These are phyloP conservation scores for Herpetomonas tarakana DNA, from an alignment of 208 protist species.

Conservation along the genomic window DNA sequence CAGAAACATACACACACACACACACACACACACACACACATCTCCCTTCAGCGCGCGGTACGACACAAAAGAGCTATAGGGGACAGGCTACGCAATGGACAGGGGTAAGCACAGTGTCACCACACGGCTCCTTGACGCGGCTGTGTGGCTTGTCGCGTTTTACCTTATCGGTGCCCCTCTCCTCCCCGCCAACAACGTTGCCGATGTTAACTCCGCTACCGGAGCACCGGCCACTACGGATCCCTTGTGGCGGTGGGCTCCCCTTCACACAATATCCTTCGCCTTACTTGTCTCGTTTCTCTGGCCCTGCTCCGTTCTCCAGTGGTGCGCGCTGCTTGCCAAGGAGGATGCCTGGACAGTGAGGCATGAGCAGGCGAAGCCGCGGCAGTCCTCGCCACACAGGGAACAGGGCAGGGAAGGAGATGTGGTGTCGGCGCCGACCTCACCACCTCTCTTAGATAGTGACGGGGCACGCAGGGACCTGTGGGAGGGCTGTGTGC, in stretches of 20 bases:
- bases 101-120: too few species aligned
- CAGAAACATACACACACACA: too few species aligned
- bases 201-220: neutral
- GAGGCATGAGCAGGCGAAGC: neutral
- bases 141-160: constrained; percentile 14
- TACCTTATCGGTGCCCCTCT: constrained; percentile 22
- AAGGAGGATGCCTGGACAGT: neutral
- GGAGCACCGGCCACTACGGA: neutral
- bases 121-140: too few species aligned
- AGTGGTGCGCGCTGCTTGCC: neutral
- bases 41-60: too few species aligned
- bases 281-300: neutral
- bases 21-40: too few species aligned
- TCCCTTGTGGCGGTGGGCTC: constrained; percentile 9
- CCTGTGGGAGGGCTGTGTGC: constrained; percentile 17
- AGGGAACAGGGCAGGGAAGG: neutral
- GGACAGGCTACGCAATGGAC: too few species aligned
- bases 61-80: too few species aligned
- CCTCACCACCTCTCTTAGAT: neutral
- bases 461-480: neutral
- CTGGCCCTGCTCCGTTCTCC: neutral
- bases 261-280: neutral
- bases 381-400: neutral
- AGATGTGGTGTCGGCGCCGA: neutral
- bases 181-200: constrained; percentile 7